Base-by-base conservation (phyloP, 2,329 filamentous ascomycete genomes). In the Zopfia rhizophila region DNA sequence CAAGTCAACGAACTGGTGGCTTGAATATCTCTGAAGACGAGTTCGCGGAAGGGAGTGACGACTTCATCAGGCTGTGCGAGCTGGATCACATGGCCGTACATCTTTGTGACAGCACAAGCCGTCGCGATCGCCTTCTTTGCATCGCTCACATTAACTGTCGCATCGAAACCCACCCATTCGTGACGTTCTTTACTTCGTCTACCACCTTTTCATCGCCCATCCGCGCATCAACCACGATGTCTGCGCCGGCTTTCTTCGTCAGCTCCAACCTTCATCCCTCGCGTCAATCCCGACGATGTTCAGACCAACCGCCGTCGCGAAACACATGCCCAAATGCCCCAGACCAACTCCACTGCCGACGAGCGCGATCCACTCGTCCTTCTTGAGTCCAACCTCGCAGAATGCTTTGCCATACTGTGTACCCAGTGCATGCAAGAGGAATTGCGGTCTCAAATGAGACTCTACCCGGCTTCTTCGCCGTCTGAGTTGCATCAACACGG, bases 71-170 rank as follows among this genome's bases (percentile, higher is more conserved):
- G 73, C 78, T 28, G 38, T n/a, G 82, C 82, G 35, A 86, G 77
- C 61, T 86, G 81, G 2, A 86, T 72, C 58, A 85, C 72, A 0
- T 71, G 76, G 2, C 82, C 82, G 58, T 86, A 83, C 75, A 81
- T 84, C 57, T 75, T 78, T 0, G 83, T 86, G 1, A 84, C 69
- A 0, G 81, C 82, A 39, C 79, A 82, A 0, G 75, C 77, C 16
- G 78, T 63, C 4, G 74, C 80, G 28, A 80, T 77, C 2, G 82
- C 78, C 0, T 66, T 67, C 2, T 71, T 61, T 13, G 79, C 78
- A 51, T 85, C 82, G n/a, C 75, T 75, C 1, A 86, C 61, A 35
- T 79, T 79, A 10, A 86, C 62, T 0, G 82, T 78, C 1, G 77
- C 77, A 43, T 82, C 76, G 0, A 75, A 82, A 1, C 82, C 80